Conservation (phyloP, 1,139 yeast species). For the Martiniozyma asiatica region DNA sequence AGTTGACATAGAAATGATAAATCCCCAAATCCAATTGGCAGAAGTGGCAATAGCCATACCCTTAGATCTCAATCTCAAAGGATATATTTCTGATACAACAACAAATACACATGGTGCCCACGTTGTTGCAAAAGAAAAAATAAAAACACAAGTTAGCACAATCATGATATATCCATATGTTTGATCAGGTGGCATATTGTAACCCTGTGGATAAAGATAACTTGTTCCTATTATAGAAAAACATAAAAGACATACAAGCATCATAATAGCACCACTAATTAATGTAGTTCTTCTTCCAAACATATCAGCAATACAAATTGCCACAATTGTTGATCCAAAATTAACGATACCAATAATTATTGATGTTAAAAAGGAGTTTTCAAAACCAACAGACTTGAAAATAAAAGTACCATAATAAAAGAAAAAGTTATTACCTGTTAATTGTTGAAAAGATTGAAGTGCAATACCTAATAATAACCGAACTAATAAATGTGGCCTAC, state of each 20-base stretch:
- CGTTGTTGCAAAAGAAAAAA: conserved; percentile 71
- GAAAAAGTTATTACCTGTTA: conserved; percentile 72
- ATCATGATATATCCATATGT: conserved; percentile 65
- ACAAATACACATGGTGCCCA: conserved; percentile 86
- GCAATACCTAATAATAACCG: conserved; percentile 55
- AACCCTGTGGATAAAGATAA: conserved; percentile 45
- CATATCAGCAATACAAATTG: conserved; percentile 52
- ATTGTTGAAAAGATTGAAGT: conserved; percentile 62
- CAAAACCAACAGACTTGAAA: conserved; percentile 62
- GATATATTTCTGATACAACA: conserved; percentile 67
- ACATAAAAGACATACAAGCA: conserved; percentile 53
- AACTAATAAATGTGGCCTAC: conserved; percentile 52
- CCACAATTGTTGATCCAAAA: conserved; percentile 60
- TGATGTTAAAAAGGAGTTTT: conserved; percentile 63
- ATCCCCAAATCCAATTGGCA: conserved; percentile 72
- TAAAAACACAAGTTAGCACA: conserved; percentile 63
- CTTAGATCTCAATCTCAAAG: conserved; percentile 66
- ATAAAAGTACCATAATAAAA: conserved; percentile 73
- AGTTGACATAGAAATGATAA: conserved; percentile 62
- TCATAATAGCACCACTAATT: conserved; percentile 47
- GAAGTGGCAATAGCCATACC: conserved; percentile 68
- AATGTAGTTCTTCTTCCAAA: conserved; percentile 60
- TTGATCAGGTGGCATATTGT: conserved; percentile 22
- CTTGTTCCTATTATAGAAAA: conserved; percentile 61
- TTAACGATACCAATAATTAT: conserved; percentile 70